Base-by-base conservation (phyloP, 345 rosid genomes). In the Acer campestre region DNA sequence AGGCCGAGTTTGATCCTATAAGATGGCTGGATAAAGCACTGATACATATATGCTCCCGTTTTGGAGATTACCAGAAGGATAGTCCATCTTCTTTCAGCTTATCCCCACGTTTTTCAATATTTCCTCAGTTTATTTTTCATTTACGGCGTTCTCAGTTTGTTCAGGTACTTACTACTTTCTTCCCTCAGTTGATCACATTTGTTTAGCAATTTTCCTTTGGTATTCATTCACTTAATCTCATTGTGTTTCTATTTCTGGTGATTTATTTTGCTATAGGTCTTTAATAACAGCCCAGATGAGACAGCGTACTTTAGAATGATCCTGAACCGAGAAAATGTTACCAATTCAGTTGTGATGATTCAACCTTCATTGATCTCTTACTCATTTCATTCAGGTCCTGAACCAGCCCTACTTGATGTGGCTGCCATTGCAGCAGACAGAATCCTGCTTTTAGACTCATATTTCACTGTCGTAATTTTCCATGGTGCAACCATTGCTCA, bases 81-180 rank as follows among this genome's bases (percentile, higher is more conserved):
- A 88, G 84, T 76, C 90, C 98, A 68, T 83, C 94, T 78, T 89
- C 98, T 70, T 96, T 94, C 86, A 91, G 80, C 84, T 84, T 94
- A 79, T 84, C 99, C 77, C 83, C 95, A 17, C 93, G 97, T 74
- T 83, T 94, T 76, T 91, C 94, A 68, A 87, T 92, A 81, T 87
- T 96, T 77, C 98, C 99, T 58, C 94, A 92, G 84, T 96, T 92
- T 76, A 90, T 91, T 76, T 94, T 92, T 83, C 87, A 96, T 87
- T 78, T 96, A 59, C 97, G 99, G 49, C 97, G 99, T 70, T 96
- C 99, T 44, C 99, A 96, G 80, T 96, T 92, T 90, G 95, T 96
- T 75, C 97, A 96, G 97, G 99, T 94, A 84, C 69, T 40, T 14
- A 13, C 62, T 67, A 27, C 0, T 63, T 62, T 58, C 40, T 68